Evolutionary conservation across 139 green algal genomes (phyloP), one percentile per base, ranked within the genome.

Genomic region (Coelastrella sp.): DNA sequence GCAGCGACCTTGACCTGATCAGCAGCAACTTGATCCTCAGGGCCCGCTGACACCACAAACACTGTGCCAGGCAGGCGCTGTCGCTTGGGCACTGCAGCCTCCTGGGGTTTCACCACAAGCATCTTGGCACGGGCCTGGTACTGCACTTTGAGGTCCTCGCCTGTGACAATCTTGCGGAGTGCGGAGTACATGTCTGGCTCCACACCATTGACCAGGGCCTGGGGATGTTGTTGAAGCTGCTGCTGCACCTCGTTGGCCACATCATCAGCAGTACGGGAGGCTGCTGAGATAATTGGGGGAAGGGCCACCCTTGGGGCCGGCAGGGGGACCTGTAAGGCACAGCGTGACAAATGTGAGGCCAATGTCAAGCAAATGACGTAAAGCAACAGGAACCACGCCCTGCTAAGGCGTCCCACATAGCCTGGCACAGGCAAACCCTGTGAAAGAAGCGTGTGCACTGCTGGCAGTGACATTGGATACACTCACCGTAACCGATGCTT

Each of bases 1-100:
- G 95, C 91, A 83, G 96, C 92, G 7, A 96, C 64, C 65, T 93
- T 92, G 87, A 95, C 97, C 93, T 98, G 96, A 93, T 98, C 94
- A 47, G 94, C 93, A 17, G 94, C 90, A 3, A 20, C 20, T 59
- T 93, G 83, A 71, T 88, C 71, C 68, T 96, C 96, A 5, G 95
- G 96, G 56, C 96, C 96, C 2, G 93, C 95, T 19, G 90, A 93
- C 17, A 98, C 85, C 0, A 98, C 79, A 14, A 93, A 96, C 66
- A 98, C 92, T 7, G 92, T 97, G 64, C 96, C 96, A 56, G 95
- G 95, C 73, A 97, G 92, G n/a, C 88, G 84, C 56, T 88, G 82
- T 32, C 20, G 85, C 87, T 93, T 91, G 68, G 89, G 91, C n/a
- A 88, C 54, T 56, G 75, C 32, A 47, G 83, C 66, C 14, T 87